Evolutionary conservation across 306 rosid genomes (phyloP), one percentile per base, ranked within the genome.

Genomic region (Geum urbanum): DNA sequence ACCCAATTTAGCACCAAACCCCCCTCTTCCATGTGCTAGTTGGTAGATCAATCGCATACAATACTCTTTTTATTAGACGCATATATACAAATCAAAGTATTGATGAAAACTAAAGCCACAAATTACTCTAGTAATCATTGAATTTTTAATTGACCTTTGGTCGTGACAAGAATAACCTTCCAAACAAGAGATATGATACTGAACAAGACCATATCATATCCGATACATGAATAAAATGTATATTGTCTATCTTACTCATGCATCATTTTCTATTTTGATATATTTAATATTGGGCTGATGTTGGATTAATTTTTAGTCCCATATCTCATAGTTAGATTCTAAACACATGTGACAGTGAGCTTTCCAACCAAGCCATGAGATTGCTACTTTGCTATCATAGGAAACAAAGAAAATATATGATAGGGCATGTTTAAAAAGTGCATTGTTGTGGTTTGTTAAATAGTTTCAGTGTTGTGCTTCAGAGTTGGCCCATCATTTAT

Each of bases 101-200:
- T 41, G 52, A 11, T 12, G 37, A 32, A 32, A 64, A 20, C 14
- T 12, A 64, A 20, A 45, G 19, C 53, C 69, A 64, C 69, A 19
- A 64, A 44, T 45, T 47, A 64, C 54, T 45, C 69, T 7, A 45
- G 32, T 27, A 27, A 57, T 57, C 43, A 57, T 57, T 57, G 8
- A 27, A 27, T 57, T 27, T 15, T 27, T 6, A 57, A 57, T 27
- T 19, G 35, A 19, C 27, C 13, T 18, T 19, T 57, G 11, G 6
- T 57, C 41, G 1, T 56, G 40, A 44, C 40, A 45, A 45, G 40
- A 64, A 20, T 20, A 45, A 64, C 20, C 54, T 45, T 64, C 69
- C 69, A 45, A 64, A 64, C 24, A 32, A 32, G 37, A 32, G 37
- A 15, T 32, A 24, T 18, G 35, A 24, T 24, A 57, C 12, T 9